Base-by-base conservation (phyloP, 1,284 basidiomycete species). In the Schizopora paradoxa region DNA sequence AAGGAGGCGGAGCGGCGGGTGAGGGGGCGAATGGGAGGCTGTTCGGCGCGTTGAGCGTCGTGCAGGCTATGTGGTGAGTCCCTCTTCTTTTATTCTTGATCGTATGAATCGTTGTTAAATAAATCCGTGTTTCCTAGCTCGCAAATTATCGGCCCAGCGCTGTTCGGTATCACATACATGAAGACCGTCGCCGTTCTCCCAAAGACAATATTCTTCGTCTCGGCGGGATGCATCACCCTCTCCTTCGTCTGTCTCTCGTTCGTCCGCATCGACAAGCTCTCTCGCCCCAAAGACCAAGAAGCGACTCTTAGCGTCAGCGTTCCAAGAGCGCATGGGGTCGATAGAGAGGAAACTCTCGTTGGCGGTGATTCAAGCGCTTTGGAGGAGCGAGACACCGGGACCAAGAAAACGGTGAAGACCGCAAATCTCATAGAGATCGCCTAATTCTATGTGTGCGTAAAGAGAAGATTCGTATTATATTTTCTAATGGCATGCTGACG, bases 1-100 rank as follows among this genome's bases (percentile, higher is more conserved):
- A 23, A 47, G 23, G 36, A 21, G 4, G 35, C 19, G 14, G 34
- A 27, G 41, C 21, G 21, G 21, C 65, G 66, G 47, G 50, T 19
- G 53, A 42, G 2, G 52, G 53, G 18, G 81, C 86, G 58, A 60
- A 67, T 4, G 86, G 83, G 2, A 69, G 67, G 52, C 65, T 91
- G 11, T 88, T 88, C 57, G 88, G 86, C 10, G 81, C 77, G 2
- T 54, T 90, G 46, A 77, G 78, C 47, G 82, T 90, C 29, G 55
- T 88, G 7, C 76, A 83, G 52, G 72, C 80, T 2, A 55, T 88
- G 26, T 67, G 74, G 83, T 84, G 51, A 27, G 76, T 59, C 14
- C 10, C 37, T 40, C 21, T 27, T 4, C n/a, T 31, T 45, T 32
- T 8, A 8, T 43, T 40, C 25, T 33, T 23, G 23, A 11, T 13